These are phyloP conservation scores for Geotrichum klebahnii DNA, from an alignment of 1,139 yeast genomes.

Conservation along the genomic window DNA sequence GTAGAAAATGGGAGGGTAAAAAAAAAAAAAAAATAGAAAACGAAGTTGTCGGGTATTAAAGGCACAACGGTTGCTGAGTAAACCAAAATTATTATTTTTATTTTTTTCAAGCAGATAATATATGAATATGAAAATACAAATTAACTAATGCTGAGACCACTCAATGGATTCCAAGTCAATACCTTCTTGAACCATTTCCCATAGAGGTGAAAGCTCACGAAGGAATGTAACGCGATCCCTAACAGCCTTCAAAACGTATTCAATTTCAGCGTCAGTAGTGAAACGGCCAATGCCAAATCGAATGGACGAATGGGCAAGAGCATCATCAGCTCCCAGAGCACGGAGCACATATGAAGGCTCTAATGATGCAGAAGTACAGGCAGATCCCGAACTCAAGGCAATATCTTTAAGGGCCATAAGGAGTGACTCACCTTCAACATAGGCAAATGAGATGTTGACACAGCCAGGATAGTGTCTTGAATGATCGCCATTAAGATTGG, in stretches of 20 bases:
- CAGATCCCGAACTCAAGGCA: constrained; percentile 97
- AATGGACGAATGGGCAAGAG: constrained; percentile 93
- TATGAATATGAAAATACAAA: background rate
- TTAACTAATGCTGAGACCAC: constrained; percentile 93
- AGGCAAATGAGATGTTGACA: constrained; percentile 93
- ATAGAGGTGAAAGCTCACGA: constrained; percentile 90
- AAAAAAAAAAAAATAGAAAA: background rate
- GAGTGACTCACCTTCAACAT: constrained; percentile 95
- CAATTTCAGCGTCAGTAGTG: constrained; percentile 95
- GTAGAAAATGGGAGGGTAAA: background rate
- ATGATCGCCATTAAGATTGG: constrained; percentile 82
- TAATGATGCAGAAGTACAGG: constrained; percentile 96
- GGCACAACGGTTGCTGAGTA: constrained; percentile 8
- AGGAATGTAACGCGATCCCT: constrained; percentile 84
- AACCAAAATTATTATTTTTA: background rate
- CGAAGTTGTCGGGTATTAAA: constrained; percentile 6
- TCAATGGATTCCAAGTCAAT: constrained; percentile 89
- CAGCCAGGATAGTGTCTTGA: constrained; percentile 81
- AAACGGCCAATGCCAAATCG: constrained; percentile 96
- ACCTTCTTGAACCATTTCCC: too few relatives aligned
- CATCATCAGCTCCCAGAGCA: constrained; percentile 97
- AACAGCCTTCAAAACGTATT: constrained; percentile 86
- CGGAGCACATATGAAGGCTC: constrained; percentile 96
- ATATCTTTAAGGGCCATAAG: constrained; percentile 96
- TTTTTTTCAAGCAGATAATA: too few relatives aligned